phyloP scores from a whole-genome alignment of 257 asterid genomes.

The Ophiorrhiza pumila region DNA sequence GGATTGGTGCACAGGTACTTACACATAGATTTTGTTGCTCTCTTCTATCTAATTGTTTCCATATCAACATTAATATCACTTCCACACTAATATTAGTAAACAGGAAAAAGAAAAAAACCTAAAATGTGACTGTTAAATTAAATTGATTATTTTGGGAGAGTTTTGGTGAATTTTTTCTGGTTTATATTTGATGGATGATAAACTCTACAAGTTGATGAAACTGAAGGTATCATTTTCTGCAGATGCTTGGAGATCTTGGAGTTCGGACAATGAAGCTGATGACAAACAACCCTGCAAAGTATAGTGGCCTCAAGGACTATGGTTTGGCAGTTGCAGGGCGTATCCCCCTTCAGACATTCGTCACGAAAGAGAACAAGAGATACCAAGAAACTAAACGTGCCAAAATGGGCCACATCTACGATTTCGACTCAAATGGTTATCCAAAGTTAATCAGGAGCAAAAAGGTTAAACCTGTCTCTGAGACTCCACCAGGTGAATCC shows the following conservation, averaged over 20 bases:
- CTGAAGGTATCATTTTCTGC: slow-evolving; percentile 23
- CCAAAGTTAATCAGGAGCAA: slow-evolving; percentile 45
- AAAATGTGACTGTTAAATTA: background rate
- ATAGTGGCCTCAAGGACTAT: slow-evolving; percentile 86
- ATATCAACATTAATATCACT: background rate
- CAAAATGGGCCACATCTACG: slow-evolving; percentile 95
- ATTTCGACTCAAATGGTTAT: slow-evolving; percentile 47
- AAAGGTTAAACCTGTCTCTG: slow-evolving; percentile 32
- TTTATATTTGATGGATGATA: background rate
- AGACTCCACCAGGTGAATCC: slow-evolving; percentile 14
- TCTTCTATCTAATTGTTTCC: background rate
- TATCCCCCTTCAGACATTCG: slow-evolving; percentile 70
- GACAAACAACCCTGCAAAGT: slow-evolving; percentile 98
- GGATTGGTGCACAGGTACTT: slow-evolving; percentile 97
- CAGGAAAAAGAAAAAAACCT: background rate
- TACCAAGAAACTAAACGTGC: slow-evolving; percentile 86
- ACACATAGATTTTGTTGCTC: background rate
- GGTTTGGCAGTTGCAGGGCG: slow-evolving; percentile 82
- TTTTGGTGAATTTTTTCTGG: background rate
- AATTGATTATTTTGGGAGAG: background rate
- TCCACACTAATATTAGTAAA: background rate
- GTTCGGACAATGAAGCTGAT: slow-evolving; percentile 91
- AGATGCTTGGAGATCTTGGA: slow-evolving; percentile 95
- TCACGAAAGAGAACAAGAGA: slow-evolving; percentile 81
- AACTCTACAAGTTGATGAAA: background rate